A percentile compares a stretch with the other conserved stretches of the same genome.
Evolutionary conservation across 1,284 basidiomycete genomes (phyloP).

Genomic region (Coniferiporia weirii): DNA sequence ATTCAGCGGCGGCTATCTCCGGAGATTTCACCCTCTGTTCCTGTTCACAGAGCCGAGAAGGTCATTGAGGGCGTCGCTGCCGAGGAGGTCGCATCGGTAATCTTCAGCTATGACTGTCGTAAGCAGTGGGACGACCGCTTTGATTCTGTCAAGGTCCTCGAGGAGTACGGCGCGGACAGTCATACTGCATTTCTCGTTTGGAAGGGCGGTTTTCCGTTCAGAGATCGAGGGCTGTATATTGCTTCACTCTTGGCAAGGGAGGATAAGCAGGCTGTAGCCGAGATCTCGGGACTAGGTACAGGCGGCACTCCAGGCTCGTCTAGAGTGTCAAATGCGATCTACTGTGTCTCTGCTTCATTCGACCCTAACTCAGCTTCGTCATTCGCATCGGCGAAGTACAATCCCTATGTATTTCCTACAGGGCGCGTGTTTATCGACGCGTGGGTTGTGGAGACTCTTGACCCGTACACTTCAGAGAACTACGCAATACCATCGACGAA

Average conservation of each 20-base stretch:
- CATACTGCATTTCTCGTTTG: constrained; percentile 64
- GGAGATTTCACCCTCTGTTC: constrained; percentile 77
- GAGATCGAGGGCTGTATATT: constrained; percentile 83
- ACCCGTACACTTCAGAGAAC: constrained; percentile 94
- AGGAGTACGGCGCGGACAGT: constrained; percentile 78
- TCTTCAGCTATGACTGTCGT: constrained; percentile 68
- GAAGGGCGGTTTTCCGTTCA: constrained; percentile 85
- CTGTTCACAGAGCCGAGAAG: constrained; percentile 85
- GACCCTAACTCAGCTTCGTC: constrained; percentile 54
- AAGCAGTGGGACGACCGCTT: constrained; percentile 84
- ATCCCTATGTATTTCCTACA: constrained; percentile 68
- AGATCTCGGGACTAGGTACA: constrained; percentile 19
- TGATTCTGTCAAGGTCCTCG: constrained; percentile 64
- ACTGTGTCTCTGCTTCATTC: constrained; percentile 75
- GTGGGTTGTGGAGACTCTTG: constrained; percentile 95
- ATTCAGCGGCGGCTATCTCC: constrained; percentile 74
- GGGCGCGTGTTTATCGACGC: constrained; percentile 88
- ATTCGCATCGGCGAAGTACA: constrained; percentile 68
- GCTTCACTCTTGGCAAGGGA: constrained; percentile 67
- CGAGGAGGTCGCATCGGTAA: constrained; percentile 78
- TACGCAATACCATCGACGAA: constrained; percentile 93
- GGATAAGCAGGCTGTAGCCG: constrained; percentile 23
- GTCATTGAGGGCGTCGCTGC: constrained; percentile 94
- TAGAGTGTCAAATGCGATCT: constrained; percentile 52
- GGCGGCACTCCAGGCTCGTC: constrained; percentile 29